Percentiles rank a stretch among this genome's conserved stretches.
Conservation (phyloP, 1,284 basidiomycete genomes). For the Papiliotrema fonsecae region DNA sequence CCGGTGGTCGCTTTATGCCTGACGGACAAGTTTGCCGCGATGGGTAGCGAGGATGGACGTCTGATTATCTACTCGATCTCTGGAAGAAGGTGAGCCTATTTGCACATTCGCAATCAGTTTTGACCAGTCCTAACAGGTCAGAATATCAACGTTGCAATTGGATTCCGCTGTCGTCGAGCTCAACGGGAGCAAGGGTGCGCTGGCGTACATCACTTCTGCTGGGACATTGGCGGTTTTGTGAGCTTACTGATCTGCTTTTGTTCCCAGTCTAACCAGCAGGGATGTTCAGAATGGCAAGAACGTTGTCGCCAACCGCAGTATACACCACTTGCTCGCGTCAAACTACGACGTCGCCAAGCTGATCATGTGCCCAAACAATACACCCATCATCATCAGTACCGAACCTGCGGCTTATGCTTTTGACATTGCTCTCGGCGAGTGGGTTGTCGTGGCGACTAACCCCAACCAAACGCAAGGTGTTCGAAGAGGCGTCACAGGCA, state of each 20-base stretch:
- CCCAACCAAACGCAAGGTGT: conserved; percentile 61
- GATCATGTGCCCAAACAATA: conserved; percentile 61
- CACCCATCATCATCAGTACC: conserved; percentile 68
- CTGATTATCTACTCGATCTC: conserved; percentile 41
- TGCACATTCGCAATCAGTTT: background rate
- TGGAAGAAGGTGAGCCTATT: background rate
- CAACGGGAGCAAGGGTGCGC: conserved; percentile 58
- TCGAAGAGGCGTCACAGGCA: conserved; percentile 23
- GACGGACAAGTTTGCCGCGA: conserved; percentile 66
- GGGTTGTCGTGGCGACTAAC: conserved; percentile 64
- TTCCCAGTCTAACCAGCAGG: background rate
- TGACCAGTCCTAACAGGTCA: conserved; percentile 19
- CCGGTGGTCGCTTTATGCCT: conserved; percentile 64
- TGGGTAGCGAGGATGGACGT: conserved; percentile 67
- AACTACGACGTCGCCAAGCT: conserved; percentile 33
- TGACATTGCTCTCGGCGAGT: conserved; percentile 60
- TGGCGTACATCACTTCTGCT: conserved; percentile 66
- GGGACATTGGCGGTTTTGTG: conserved; percentile 73
- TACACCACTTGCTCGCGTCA: conserved; percentile 56
- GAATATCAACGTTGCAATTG: conserved; percentile 67
- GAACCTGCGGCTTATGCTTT: conserved; percentile 71
- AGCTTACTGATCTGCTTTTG: conserved; percentile 21
- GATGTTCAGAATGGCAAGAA: background rate
- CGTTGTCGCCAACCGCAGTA: conserved; percentile 37
- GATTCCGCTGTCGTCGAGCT: conserved; percentile 66